A percentile compares a stretch with the other conserved stretches of the same genome.
Evolutionary conservation across 176 grass and related monocot genomes (phyloP).

Genomic region (Carex kokanica): DNA sequence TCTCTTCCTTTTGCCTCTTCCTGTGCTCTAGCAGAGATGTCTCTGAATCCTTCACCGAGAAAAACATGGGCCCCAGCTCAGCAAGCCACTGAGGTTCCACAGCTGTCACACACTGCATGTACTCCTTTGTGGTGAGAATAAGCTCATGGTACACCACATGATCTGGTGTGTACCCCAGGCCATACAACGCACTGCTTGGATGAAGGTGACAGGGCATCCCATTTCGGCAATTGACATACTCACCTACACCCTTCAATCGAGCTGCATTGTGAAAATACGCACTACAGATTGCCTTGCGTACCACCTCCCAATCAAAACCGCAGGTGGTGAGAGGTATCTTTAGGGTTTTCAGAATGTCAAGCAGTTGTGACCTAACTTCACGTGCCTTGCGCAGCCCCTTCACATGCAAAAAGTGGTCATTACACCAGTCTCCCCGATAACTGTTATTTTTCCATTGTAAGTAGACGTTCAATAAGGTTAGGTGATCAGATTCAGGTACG

Average conservation of each 20-base stretch:
- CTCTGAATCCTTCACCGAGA: conserved; percentile 84
- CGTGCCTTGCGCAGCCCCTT: conserved; percentile 92
- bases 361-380: conserved; percentile 83
- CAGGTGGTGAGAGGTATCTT: conserved; percentile 83
- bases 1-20: conserved; percentile 90
- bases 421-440: conserved; percentile 97
- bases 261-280: conserved; percentile 95
- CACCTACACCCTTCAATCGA: conserved; percentile 81
- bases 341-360: conserved; percentile 87
- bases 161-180: conserved; percentile 83
- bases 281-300: conserved; percentile 88
- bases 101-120: conserved; percentile 95
- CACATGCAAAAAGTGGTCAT: conserved; percentile 92
- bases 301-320: conserved; percentile 87
- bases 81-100: conserved; percentile 94
- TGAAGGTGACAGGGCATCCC: conserved; percentile 97
- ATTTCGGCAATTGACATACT: conserved; percentile 92
- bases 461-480: conserved; percentile 91
- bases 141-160: conserved; percentile 91
- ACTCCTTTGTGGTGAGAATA: conserved; percentile 90
- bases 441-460: conserved; percentile 93
- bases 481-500: conserved; percentile 92
- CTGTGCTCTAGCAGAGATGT: conserved; percentile 84
- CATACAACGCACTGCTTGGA: conserved; percentile 87
- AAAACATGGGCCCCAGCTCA: conserved; percentile 95